phyloP scores from a whole-genome alignment of 2,329 filamentous ascomycete species.

The Pseudofabraea citricarpa region DNA sequence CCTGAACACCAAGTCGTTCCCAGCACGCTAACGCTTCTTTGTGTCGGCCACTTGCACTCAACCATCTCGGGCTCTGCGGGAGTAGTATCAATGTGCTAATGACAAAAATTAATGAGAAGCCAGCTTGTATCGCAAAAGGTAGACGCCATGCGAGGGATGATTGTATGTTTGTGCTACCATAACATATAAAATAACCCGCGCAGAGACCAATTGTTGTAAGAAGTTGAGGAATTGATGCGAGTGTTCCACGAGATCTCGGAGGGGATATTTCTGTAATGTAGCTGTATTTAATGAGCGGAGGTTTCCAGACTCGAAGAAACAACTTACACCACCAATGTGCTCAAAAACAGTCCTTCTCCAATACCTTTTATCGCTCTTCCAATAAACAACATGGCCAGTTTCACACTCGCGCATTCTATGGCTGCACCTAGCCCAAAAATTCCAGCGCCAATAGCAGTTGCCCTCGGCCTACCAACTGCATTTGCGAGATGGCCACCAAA shows the following conservation, averaged over 20 bases:
- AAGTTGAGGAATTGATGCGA: slow-evolving; percentile 49
- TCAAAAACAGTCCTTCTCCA: slow-evolving; percentile 53
- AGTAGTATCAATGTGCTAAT: slow-evolving; percentile 35
- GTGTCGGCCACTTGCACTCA: slow-evolving; percentile 41
- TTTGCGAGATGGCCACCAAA: slow-evolving; percentile 51
- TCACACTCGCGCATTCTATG: slow-evolving; percentile 43
- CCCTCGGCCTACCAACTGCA: slow-evolving; percentile 42
- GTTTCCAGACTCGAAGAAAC: too few species aligned
- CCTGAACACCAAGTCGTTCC: slow-evolving; percentile 18
- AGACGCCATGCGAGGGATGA: slow-evolving; percentile 50
- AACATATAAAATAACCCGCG: slow-evolving; percentile 55
- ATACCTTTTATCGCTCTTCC: slow-evolving; percentile 52
- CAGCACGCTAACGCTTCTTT: slow-evolving; percentile 39
- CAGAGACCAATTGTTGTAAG: slow-evolving; percentile 45
- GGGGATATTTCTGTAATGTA: slow-evolving; percentile 60
- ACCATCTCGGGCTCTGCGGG: slow-evolving; percentile 54
- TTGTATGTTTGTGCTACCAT: slow-evolving; percentile 42
- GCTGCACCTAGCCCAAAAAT: slow-evolving; percentile 49
- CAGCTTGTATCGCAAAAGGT: slow-evolving; percentile 46
- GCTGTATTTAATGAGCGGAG: too few species aligned
- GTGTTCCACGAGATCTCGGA: slow-evolving; percentile 39
- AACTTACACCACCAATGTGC: slow-evolving; percentile 45
- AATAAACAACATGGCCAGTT: slow-evolving; percentile 46
- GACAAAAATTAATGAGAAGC: slow-evolving; percentile 35
- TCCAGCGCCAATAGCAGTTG: slow-evolving; percentile 43